Conservation (phyloP, 169 alveolate genomes). For the Amoebophrya sp. region DNA sequence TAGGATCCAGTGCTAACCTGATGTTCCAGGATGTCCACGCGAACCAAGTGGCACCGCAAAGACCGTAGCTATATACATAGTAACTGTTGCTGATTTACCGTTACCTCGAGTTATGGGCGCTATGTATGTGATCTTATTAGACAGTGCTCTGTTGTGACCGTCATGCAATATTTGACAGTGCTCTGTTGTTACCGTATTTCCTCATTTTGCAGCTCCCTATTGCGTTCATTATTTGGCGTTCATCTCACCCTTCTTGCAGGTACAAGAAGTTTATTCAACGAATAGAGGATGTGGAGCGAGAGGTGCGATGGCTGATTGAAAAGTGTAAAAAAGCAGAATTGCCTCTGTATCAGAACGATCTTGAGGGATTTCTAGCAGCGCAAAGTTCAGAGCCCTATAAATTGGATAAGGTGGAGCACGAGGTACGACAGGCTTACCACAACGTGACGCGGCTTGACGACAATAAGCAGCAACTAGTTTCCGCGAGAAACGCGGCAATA, state of each 20-base stretch:
- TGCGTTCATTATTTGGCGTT: too few species aligned
- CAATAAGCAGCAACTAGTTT: background rate
- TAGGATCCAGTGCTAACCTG: background rate
- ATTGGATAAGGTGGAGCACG: conserved; percentile 66
- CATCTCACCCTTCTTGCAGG: too few species aligned
- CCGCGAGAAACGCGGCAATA: conserved; percentile 25
- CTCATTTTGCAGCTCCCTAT: too few species aligned
- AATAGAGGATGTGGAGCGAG: conserved; percentile 82
- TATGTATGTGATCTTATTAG: too few species aligned
- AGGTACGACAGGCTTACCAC: conserved; percentile 24
- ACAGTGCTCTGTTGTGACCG: too few species aligned
- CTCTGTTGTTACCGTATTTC: too few species aligned
- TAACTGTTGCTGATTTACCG: too few species aligned
- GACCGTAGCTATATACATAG: too few species aligned
- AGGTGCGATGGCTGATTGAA: conserved; percentile 67
- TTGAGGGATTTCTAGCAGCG: conserved; percentile 62
- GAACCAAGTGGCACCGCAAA: background rate
- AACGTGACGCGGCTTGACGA: conserved; percentile 3
- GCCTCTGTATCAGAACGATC: conserved; percentile 57
- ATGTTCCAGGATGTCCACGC: background rate
- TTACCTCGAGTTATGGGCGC: too few species aligned
- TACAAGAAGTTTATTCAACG: conserved; percentile 79
- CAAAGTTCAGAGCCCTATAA: conserved; percentile 51
- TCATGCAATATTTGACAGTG: too few species aligned
- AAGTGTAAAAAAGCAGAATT: conserved; percentile 66